Base-by-base conservation (phyloP, 192 early-diverging fungal genomes). In the Coemansia sp. region DNA sequence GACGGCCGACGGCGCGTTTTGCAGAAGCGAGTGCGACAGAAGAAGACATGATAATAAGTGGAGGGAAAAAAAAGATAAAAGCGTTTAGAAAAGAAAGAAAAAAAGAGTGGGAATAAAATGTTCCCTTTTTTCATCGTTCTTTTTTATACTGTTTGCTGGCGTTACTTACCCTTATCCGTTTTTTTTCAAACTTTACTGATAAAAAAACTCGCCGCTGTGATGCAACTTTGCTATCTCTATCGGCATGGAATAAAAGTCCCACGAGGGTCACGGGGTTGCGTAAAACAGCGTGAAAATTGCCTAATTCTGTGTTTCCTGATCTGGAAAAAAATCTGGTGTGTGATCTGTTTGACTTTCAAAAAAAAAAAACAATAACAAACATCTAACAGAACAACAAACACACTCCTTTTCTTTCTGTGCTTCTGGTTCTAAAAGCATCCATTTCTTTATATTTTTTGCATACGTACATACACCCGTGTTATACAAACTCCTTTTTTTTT, bases 1-100 rank as follows among this genome's bases (percentile, higher is more conserved):
- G 64, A 56, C 82, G 85, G 25, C 83, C 83, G 38, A 90, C 77
- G 22, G 71, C 84, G 28, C 81, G 84, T 4, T 80, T 52, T 4
- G 60, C 55, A 17, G 69, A 42, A n/a, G 63, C 25, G 31, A 60
- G 59, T 60, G 52, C 55, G 25, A 64, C 71, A 25, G 69, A 63
- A 8, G 69, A 58, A 57, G 59, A 38, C 38, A 36, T 38, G 12
- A 11, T 12, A 12, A 28, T 25, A 4, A 25, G 6, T 3, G 31
- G 3, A 30, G 17, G 28, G 0, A 31, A 6, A 30, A 55, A 16
- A 55, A 31, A 30, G 22, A 25, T 1, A 55, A 30, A 30, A 14
- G 22, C 18, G 45, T 18, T 50, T 40, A 30, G 4, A 6, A 64
- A 42, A 48, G 16, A 48, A 42, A 48, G 28, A 67, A 51, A 45